Conservation (phyloP, 1,284 basidiomycete genomes). For the Boletus putidus region DNA sequence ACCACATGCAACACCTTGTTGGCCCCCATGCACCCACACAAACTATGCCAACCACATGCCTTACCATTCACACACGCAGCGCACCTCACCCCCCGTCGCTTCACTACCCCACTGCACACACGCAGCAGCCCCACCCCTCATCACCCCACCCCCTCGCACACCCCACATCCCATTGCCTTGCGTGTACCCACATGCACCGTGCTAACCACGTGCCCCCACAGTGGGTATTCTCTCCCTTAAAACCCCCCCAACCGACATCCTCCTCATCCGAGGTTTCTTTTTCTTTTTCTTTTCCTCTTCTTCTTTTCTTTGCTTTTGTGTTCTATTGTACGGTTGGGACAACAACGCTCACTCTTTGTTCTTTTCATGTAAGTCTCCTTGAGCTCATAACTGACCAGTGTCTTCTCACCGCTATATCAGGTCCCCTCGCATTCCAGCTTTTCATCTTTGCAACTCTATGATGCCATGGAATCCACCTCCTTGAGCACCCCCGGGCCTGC, state of each 20-base stretch:
- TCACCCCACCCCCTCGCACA: too few relatives aligned
- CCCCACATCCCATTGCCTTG: too few relatives aligned
- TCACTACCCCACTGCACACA: too few relatives aligned
- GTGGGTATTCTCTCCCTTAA: slow-evolving; percentile 36
- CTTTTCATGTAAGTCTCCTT: slow-evolving; percentile 38
- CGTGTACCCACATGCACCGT: too few relatives aligned
- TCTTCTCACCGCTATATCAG: slow-evolving; percentile 22
- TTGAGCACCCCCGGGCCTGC: slow-evolving; percentile 52
- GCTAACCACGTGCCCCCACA: too few relatives aligned
- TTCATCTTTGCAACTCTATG: slow-evolving; percentile 33
- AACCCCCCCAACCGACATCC: slow-evolving; percentile 36
- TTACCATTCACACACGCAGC: too few relatives aligned
- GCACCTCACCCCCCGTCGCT: too few relatives aligned
- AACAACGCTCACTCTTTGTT: slow-evolving; percentile 36
- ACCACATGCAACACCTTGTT: slow-evolving; percentile 36
- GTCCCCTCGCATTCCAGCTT: slow-evolving; percentile 38
- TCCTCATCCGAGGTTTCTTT: slow-evolving; percentile 37
- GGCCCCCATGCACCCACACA: too few relatives aligned
- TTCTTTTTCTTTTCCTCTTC: slow-evolving; percentile 39
- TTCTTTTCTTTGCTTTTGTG: slow-evolving; percentile 36
- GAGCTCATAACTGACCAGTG: slow-evolving; percentile 3
- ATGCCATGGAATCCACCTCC: slow-evolving; percentile 50
- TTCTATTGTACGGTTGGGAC: slow-evolving; percentile 39
- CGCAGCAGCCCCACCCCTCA: too few relatives aligned
- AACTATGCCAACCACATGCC: too few relatives aligned